Evolutionary conservation across 352 stramenopile genomes (phyloP), one percentile per base, ranked within the genome.

Genomic region (Pythium plurisporium): DNA sequence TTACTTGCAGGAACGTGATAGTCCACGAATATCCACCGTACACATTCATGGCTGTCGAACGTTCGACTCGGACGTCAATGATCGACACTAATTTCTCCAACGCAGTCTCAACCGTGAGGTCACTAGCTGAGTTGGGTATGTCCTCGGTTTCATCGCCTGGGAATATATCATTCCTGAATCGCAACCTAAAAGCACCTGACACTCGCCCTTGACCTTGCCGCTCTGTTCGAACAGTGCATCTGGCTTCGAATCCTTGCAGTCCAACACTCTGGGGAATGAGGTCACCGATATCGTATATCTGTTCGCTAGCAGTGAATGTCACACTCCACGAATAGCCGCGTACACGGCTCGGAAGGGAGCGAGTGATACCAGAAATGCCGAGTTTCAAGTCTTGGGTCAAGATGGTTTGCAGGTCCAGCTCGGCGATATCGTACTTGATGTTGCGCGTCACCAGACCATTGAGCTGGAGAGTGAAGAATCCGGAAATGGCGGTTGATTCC

Each of bases 11-110:
- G 51, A 94, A 94, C 12, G 85, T 94, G 33, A 94, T 59, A 0
- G 79, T 89, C 85, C 85, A 94, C n/a, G 85, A 81, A 58, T 93
- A 94, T 12, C 82, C 82, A 15, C 82, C 85, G 42, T 72, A 88
- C 3, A 41, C 42, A 40, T 95, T 92, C 76, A 89, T 89, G 25
- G 79, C 56, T 3, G 76, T 72, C 0, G 80, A 86, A 0, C 80
- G 78, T 4, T 70, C 61, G 2, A 95, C 83, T 10, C 42, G 48
- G 5, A 91, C 82, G 46, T 88, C 69, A 46, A 78, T 79, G 49
- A 93, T 73, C 11, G 81, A 87, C 10, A 82, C 59, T n/a, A 94
- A 60, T n/a, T 82, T 79, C 38, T 91, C 71, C 20, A 94, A 36
- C 14, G 82, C 82, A 5, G 62, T 62, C 42, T 90, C 65, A 17